Percentiles rank a stretch among this genome's conserved stretches.
These are phyloP conservation scores for Exidia glandulosa DNA, from an alignment of 768 basidiomycete species.

Conservation along the genomic window DNA sequence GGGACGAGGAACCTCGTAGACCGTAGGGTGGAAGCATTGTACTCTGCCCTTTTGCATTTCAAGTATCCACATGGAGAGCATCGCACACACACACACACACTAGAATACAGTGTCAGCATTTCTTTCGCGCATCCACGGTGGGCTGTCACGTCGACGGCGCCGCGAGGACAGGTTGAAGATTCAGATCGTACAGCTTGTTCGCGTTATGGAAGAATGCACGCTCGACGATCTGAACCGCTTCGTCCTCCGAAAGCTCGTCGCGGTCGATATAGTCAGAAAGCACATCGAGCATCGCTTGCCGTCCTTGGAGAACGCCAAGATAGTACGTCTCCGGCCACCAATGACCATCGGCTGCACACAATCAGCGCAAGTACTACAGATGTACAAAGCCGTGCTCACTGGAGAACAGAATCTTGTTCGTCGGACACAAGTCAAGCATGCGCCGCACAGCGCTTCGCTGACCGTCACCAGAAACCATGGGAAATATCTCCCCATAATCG, in stretches of 20 bases:
- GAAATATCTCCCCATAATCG: slow-evolving; percentile 74
- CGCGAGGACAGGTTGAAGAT: too few relatives aligned
- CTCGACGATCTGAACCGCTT: slow-evolving; percentile 44
- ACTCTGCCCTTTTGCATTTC: too few relatives aligned
- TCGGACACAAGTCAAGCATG: slow-evolving; percentile 60
- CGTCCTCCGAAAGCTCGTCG: slow-evolving; percentile 40
- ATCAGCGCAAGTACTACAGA: neutral
- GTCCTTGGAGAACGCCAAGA: slow-evolving; percentile 52
- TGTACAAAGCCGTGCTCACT: slow-evolving; percentile 31
- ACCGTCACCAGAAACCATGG: slow-evolving; percentile 49
- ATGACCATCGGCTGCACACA: slow-evolving; percentile 45
- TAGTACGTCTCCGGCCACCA: slow-evolving; percentile 76
- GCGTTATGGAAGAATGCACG: slow-evolving; percentile 58
- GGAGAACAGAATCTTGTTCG: slow-evolving; percentile 74
- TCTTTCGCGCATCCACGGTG: too few relatives aligned
- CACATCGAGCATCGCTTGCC: slow-evolving; percentile 51
- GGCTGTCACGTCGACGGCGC: too few relatives aligned
- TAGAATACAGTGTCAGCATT: too few relatives aligned
- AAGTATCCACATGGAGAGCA: too few relatives aligned
- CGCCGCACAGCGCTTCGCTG: slow-evolving; percentile 50
- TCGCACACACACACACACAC: too few relatives aligned
- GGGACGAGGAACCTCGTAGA: too few relatives aligned
- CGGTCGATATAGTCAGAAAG: slow-evolving; percentile 36
- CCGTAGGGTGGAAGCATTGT: too few relatives aligned
- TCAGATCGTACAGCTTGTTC: slow-evolving; percentile 48